Base-by-base conservation (phyloP, 495 filamentous ascomycete species). In the Trichoderma virens region DNA sequence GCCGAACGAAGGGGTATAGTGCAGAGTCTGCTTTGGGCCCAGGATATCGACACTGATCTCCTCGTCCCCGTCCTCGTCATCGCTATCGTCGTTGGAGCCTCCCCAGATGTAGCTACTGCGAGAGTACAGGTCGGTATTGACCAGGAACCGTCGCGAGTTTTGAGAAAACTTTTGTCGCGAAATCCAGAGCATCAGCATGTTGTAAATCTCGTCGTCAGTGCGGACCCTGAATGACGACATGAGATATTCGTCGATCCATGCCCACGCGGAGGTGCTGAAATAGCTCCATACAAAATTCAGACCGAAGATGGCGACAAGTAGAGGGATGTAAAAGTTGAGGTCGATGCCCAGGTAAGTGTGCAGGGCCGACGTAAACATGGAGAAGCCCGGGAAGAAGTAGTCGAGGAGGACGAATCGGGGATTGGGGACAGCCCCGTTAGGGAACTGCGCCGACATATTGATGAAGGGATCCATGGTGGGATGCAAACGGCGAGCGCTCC, bases 301-400 rank as follows among this genome's bases (percentile, higher is more conserved):
- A 35, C 78, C 73, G 25, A 82, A 80, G 18, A 78, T 25, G 0
- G 83, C 67, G 2, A 90, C 63, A 0, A 90, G 66, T 16, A 86
- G 72, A 2, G 88, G 88, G 43, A 93, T 80, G 71, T 90, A 86
- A n/a, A 86, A 62, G 59, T 85, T 86, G 14, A 91, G 75, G 69
- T 95, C 90, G 71, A 95, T 80, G 51, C 86, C 80, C 2, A 90
- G 74, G 62, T 85, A 82, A 30, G 83, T 83, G 7, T 82, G 73
- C 6, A 90, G 67, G 28, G 85, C 80, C 2, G 80, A 74, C 0
- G 87, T 86, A 61, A 90, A 76, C 66, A 88, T 70, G 1, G 85
- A 80, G 72, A 90, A 91, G 18, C 89, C 90, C 0, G 90, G 90
- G 63, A 93, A 85, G 71, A 93, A 81, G 30, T 83, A 78, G 65